Conservation (phyloP, 2,329 filamentous ascomycete genomes). For the Ascochyta rabiei region DNA sequence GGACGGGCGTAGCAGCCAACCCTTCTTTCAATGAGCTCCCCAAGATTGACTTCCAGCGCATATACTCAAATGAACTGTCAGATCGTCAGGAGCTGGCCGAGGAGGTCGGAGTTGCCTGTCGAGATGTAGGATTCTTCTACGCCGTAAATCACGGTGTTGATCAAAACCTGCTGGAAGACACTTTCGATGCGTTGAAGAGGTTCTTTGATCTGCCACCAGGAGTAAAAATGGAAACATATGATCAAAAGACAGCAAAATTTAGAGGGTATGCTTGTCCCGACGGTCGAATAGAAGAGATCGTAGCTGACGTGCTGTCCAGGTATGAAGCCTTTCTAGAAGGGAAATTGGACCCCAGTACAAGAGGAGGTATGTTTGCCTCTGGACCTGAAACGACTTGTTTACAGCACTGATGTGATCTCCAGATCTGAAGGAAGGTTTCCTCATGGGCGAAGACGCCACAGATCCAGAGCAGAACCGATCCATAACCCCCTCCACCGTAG, state of each 20-base stretch:
- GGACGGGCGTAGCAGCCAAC: constrained; percentile 33
- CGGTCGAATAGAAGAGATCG: neutral
- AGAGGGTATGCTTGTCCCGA: constrained; percentile 33
- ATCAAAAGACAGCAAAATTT: constrained; percentile 44
- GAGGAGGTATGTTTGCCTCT: constrained; percentile 30
- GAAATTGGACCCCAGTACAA: constrained; percentile 43
- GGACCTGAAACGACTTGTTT: no score
- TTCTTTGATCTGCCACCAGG: constrained; percentile 42
- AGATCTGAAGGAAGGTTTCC: constrained; percentile 46
- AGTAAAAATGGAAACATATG: constrained; percentile 46
- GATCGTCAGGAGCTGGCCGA: constrained; percentile 35
- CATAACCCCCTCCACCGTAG: constrained; percentile 18
- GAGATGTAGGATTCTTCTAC: constrained; percentile 44
- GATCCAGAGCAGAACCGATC: constrained; percentile 39
- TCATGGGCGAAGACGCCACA: constrained; percentile 45
- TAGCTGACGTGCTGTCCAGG: neutral
- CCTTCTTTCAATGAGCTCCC: constrained; percentile 34
- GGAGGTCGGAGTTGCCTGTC: constrained; percentile 43
- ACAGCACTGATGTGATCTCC: constrained; percentile 1
- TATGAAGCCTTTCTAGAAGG: constrained; percentile 45
- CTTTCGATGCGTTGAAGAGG: constrained; percentile 35
- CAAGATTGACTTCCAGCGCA: constrained; percentile 39
- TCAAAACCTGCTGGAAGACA: constrained; percentile 33
- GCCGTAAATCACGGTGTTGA: constrained; percentile 42
- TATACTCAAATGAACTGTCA: constrained; percentile 33